Evolutionary conservation across 495 filamentous ascomycete species (phyloP).

Genomic region (Xylaria cubensis): DNA sequence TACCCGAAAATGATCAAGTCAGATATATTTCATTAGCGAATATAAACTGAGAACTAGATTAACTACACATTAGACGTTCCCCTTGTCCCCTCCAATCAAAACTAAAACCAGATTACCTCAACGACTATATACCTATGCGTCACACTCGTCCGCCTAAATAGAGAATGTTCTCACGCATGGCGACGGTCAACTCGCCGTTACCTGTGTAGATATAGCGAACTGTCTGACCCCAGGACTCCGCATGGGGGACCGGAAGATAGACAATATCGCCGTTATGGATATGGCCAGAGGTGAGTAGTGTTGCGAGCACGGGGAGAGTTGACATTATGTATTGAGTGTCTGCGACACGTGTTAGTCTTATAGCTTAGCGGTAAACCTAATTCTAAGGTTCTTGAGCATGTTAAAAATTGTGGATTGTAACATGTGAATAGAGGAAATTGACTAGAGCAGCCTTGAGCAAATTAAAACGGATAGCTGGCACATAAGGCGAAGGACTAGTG

Average conservation of each 20-base stretch:
- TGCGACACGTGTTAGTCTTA: constrained; percentile 30
- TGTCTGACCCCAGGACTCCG: constrained; percentile 58
- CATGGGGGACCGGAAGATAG: constrained; percentile 62
- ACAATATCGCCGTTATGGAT: constrained; percentile 58
- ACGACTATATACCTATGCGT: not conserved
- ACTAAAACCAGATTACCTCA: not conserved
- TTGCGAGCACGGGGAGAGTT: constrained; percentile 57
- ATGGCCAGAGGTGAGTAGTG: constrained; percentile 57
- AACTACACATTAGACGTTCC: constrained; percentile 3
- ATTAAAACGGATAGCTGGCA: not conserved
- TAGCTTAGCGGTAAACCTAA: not conserved
- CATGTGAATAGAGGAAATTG: not conserved
- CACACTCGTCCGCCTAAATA: constrained; percentile 58
- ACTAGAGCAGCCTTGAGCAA: not conserved
- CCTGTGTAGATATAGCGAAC: constrained; percentile 61
- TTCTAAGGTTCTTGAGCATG: not conserved
- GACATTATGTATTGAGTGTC: constrained; percentile 58
- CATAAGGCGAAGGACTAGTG: not conserved
- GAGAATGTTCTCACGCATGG: constrained; percentile 58
- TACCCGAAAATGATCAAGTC: not conserved
- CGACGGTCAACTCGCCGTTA: constrained; percentile 50
- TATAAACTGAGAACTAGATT: not conserved
- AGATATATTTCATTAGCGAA: not conserved
- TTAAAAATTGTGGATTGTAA: too few species aligned
- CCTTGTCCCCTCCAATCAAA: too few species aligned